Conservation (phyloP, 139 green algal genomes). For the Tetradesmus obliquus region DNA sequence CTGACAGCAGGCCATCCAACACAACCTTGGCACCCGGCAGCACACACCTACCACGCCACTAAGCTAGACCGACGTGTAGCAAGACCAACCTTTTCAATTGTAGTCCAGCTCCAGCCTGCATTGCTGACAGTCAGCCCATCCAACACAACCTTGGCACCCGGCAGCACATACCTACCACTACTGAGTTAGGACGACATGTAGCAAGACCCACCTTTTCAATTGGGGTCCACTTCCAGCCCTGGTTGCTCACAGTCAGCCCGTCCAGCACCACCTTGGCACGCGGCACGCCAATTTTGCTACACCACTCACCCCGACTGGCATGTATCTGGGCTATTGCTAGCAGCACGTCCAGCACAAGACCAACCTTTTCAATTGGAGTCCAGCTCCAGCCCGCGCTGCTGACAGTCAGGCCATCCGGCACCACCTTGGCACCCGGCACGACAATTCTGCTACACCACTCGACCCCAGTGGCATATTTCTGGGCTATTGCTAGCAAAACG, state of each 20-base stretch:
- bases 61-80: too few species aligned
- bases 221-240: slow-evolving; percentile 83
- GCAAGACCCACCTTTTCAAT: slow-evolving; percentile 52
- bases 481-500: too few species aligned
- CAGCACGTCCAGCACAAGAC: too few species aligned
- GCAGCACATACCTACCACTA: slow-evolving; percentile 4
- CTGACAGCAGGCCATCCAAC: slow-evolving; percentile 71
- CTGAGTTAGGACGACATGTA: not conserved
- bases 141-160: slow-evolving; percentile 65
- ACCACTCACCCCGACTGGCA: too few species aligned
- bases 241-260: slow-evolving; percentile 79
- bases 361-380: slow-evolving; percentile 60
- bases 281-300: slow-evolving; percentile 16
- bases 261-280: slow-evolving; percentile 68
- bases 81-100: not conserved
- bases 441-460: slow-evolving; percentile 2
- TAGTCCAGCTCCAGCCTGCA: slow-evolving; percentile 80
- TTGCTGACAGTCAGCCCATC: slow-evolving; percentile 81
- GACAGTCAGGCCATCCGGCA: slow-evolving; percentile 70
- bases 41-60: not conserved
- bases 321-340: not conserved
- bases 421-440: slow-evolving; percentile 61
- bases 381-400: slow-evolving; percentile 90
- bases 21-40: slow-evolving; percentile 61
- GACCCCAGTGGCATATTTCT: too few species aligned